Base-by-base conservation (phyloP, 495 filamentous ascomycete genomes). In the Jackrogersella multiformis region DNA sequence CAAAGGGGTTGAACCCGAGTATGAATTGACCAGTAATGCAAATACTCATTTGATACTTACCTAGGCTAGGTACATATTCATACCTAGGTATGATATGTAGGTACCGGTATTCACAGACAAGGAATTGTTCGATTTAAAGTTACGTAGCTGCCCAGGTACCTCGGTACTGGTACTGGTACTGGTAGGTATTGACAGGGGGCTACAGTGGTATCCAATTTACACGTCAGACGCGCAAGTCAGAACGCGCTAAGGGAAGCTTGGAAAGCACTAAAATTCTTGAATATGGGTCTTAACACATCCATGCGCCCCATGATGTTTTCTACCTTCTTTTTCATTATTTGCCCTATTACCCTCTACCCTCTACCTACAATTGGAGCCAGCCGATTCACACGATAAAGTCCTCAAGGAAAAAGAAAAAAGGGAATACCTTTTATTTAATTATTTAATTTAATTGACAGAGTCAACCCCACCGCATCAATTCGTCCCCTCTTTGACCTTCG, bases 301-400 rank as follows among this genome's bases (percentile, higher is more conserved):
- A 56, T 63, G 53, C 65, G 54, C 58, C 61, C 38, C 39, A 68
- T 68, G 65, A 68, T 58, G 65, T 63, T 63, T 67, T 68, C n/a
- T 51, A 42, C 36, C 20, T 34, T 38, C n/a, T 51, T 64, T 56
- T 56, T 35, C 20, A 13, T 42, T 26, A 16, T 12, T 44, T 45
- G 28, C 26, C 32, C 49, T 54, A 60, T 12, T 5, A 12, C n/a
- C n/a, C n/a, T n/a, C n/a, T n/a, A n/a, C n/a, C n/a, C n/a, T n/a
- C n/a, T n/a, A n/a, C n/a, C n/a, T n/a, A n/a, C n/a, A n/a, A n/a
- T n/a, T n/a, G n/a, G n/a, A n/a, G n/a, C n/a, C 4, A 5, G 41
- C 35, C 45, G 24, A 18, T 62, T 46, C 51, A 13, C 36, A 48
- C 24, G 23, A 41, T 45, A 61, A 7, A n/a, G n/a, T 26, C 42